Percentiles rank a stretch among this genome's conserved stretches.
Conservation (phyloP, 2,329 filamentous ascomycete species). For the Pseudogymnoascus sp. region DNA sequence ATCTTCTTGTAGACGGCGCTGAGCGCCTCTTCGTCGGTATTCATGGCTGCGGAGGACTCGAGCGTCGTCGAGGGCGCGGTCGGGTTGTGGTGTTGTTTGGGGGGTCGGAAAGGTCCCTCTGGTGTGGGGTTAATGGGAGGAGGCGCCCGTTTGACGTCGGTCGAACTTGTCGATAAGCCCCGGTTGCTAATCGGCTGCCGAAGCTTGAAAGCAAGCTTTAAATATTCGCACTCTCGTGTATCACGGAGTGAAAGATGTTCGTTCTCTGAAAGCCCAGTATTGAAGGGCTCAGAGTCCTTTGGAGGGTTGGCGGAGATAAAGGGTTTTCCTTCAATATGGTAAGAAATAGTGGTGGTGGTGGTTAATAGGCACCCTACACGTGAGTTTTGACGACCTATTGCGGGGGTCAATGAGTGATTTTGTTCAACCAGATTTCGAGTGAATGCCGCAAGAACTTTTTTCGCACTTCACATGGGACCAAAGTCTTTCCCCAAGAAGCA, state of each 20-base stretch:
- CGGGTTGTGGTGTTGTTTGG: conserved; percentile 1
- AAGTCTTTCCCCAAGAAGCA: not conserved
- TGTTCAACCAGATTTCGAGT: not conserved
- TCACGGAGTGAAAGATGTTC: not conserved
- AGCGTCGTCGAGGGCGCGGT: conserved; percentile 6
- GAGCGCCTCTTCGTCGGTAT: conserved; percentile 58
- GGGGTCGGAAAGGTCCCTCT: conserved; percentile 2
- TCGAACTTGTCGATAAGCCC: conserved; percentile 8
- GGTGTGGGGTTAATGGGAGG: conserved; percentile 6
- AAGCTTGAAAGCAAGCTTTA: conserved; percentile 6
- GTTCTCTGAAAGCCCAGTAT: not conserved
- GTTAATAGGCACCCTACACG: not conserved
- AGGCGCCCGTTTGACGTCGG: conserved; percentile 2
- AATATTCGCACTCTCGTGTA: not conserved
- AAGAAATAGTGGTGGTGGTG: conserved; percentile 1
- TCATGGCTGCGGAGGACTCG: conserved; percentile 34
- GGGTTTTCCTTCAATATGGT: not conserved
- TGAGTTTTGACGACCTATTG: conserved; percentile 4
- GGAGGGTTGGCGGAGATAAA: not conserved
- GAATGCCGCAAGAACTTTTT: not conserved
- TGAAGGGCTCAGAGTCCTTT: not conserved
- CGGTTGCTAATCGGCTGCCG: conserved; percentile 1
- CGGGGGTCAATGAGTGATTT: conserved; percentile 3
- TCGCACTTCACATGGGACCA: not conserved
- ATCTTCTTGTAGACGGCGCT: conserved; percentile 93